Evolutionary conservation across 495 filamentous ascomycete genomes (phyloP), one percentile per base, ranked within the genome.

Genomic region (Podospora sp.): DNA sequence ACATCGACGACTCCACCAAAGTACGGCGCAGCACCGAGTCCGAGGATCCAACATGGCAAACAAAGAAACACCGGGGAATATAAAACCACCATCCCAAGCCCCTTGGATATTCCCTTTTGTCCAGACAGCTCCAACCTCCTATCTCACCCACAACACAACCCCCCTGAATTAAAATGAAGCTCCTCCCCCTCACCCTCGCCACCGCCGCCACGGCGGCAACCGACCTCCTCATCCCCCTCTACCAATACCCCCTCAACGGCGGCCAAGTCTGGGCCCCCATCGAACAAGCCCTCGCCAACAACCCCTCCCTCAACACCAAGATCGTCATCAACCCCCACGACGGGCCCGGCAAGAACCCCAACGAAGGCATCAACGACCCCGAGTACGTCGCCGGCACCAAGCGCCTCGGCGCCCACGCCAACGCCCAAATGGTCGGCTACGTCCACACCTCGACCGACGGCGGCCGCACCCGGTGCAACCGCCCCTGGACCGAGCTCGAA

Each of bases 401-500:
- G 11, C 75, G 75, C 56, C 72, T 86, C 3, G 82, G 80, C 63
- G 71, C 69, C 21, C 78, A 81, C 52, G 1, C 73, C 40, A 84
- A 85, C 65, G 78, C 82, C 35, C 68, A 74, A 24, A 76, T 81
- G 2, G 59, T 85, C 35, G 84, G 84, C n/a, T 86, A 85, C 68
- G 79, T 85, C 9, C 76, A 73, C 27, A 85, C 82, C 1, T 40
- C 60, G 1, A 78, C 78, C 59, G 74, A 69, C 62, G 35, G 20
- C 6, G 67, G 67, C 50, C 21, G 8, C 14, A 69, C 67, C 2
- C 67, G 67, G 18, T 69, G 74, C 21, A 66, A 69, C 3, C 66
- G 76, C 0, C 69, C 73, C 18, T 69, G 71, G 49, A 67, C 68
- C 4, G 67, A 62, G 0, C 72, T 86, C 49, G 65, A 73, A n/a